A percentile compares a stretch with the other conserved stretches of the same genome.
Conservation (phyloP, 2,329 filamentous ascomycete species). For the Claviceps monticola region DNA sequence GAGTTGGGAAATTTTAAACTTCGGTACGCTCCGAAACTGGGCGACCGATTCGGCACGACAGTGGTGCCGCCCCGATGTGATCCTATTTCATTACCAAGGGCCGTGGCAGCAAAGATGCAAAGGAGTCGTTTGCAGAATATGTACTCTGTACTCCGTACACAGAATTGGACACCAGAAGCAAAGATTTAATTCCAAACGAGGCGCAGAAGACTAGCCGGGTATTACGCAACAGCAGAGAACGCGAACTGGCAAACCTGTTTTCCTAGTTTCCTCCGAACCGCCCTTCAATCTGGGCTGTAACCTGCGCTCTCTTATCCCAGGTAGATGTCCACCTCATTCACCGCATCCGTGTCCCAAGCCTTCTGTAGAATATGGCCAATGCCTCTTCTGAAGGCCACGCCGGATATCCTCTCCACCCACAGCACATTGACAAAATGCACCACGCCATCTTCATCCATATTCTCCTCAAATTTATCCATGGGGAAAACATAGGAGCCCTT, state of each 20-base stretch:
- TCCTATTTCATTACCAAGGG: background rate
- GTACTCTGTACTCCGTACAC: no score
- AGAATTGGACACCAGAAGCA: no score
- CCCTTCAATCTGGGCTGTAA: background rate
- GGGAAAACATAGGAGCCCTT: slow-evolving; percentile 27
- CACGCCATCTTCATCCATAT: slow-evolving; percentile 26
- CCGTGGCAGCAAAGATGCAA: no score
- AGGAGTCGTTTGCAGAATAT: no score
- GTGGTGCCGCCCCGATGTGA: background rate
- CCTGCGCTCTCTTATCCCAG: slow-evolving; percentile 19
- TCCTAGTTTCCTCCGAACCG: background rate
- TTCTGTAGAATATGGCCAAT: slow-evolving; percentile 28
- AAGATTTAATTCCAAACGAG: no score
- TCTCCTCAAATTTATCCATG: slow-evolving; percentile 25
- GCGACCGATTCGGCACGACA: background rate
- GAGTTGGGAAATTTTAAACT: background rate
- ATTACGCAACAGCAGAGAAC: background rate
- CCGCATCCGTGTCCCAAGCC: slow-evolving; percentile 26
- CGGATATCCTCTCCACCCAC: slow-evolving; percentile 32
- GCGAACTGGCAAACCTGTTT: background rate
- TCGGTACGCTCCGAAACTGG: background rate
- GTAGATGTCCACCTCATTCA: slow-evolving; percentile 26
- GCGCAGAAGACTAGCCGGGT: no score
- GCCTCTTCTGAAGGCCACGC: slow-evolving; percentile 26
- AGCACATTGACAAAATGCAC: slow-evolving; percentile 33